Evolutionary conservation across 2,329 filamentous ascomycete species (phyloP).

Genomic region (Furcasterigmium sp.): DNA sequence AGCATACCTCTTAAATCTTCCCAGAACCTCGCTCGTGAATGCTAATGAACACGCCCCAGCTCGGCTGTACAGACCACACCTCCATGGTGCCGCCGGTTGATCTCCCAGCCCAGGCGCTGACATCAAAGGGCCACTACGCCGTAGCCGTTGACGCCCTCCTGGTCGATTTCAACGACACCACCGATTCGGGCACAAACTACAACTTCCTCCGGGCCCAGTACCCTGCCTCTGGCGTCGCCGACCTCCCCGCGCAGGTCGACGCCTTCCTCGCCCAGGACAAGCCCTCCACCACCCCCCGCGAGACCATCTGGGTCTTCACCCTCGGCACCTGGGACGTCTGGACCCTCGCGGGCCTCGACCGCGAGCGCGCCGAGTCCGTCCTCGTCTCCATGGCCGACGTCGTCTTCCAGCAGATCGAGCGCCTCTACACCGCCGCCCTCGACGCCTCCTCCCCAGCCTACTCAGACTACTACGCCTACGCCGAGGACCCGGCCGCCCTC

Average conservation of each 20-base stretch:
- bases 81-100: slow-evolving; percentile 36
- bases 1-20: slow-evolving; percentile 5
- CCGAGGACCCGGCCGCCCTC: slow-evolving; percentile 12
- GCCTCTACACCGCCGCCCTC: slow-evolving; percentile 37
- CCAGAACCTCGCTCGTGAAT: no score
- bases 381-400: slow-evolving; percentile 30
- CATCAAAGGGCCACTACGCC: slow-evolving; percentile 50
- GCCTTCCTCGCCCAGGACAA: slow-evolving; percentile 36
- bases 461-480: slow-evolving; percentile 34
- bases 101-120: slow-evolving; percentile 45
- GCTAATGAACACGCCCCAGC: slow-evolving; percentile 23
- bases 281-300: slow-evolving; percentile 26
- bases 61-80: slow-evolving; percentile 38
- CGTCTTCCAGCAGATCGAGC: slow-evolving; percentile 40
- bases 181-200: slow-evolving; percentile 35
- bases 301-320: slow-evolving; percentile 48
- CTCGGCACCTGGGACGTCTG: slow-evolving; percentile 52
- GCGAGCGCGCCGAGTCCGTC: slow-evolving; percentile 26
- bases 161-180: slow-evolving; percentile 21
- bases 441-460: slow-evolving; percentile 37
- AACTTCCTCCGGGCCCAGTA: slow-evolving; percentile 36
- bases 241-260: slow-evolving; percentile 38
- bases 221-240: slow-evolving; percentile 31
- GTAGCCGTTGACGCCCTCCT: slow-evolving; percentile 33
- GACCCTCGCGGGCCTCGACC: slow-evolving; percentile 42